phyloP scores from a whole-genome alignment of 2,329 filamentous ascomycete genomes.

The Aspergillus hortae region DNA sequence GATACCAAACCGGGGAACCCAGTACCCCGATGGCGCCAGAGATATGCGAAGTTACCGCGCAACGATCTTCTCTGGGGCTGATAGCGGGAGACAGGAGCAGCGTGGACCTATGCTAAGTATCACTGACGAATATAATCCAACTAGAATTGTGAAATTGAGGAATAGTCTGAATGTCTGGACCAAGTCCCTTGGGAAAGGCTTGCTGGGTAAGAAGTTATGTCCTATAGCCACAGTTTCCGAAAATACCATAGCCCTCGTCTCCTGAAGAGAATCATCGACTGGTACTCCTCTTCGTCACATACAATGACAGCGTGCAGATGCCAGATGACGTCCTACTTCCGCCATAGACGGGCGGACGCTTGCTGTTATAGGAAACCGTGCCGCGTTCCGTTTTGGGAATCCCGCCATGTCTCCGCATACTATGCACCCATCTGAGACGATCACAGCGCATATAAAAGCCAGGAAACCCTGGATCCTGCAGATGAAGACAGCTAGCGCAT shows the following conservation, averaged over 20 bases:
- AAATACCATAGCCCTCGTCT: too few relatives aligned
- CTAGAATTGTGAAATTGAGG: neutral
- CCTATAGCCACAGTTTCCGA: too few relatives aligned
- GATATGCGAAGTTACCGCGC: too few relatives aligned
- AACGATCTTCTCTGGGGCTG: neutral
- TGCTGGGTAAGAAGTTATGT: too few relatives aligned
- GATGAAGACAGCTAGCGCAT: neutral
- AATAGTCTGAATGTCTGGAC: neutral
- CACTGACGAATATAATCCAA: neutral
- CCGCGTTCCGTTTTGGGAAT: constrained; percentile 9
- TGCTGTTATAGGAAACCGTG: constrained; percentile 9
- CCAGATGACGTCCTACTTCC: neutral
- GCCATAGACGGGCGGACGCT: constrained; percentile 4
- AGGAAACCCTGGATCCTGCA: neutral
- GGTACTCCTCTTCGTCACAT: too few relatives aligned
- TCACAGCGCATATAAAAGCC: constrained; percentile 15
- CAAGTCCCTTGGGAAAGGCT: too few relatives aligned
- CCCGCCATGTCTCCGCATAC: constrained; percentile 12
- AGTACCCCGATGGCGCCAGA: neutral
- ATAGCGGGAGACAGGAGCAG: neutral
- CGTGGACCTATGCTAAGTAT: too few relatives aligned
- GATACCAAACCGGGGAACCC: neutral
- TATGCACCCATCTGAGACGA: neutral
- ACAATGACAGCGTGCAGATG: neutral
- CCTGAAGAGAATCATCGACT: too few relatives aligned